These are phyloP conservation scores for Xylaria sp. DNA, from an alignment of 2,329 filamentous ascomycete species.

Conservation along the genomic window DNA sequence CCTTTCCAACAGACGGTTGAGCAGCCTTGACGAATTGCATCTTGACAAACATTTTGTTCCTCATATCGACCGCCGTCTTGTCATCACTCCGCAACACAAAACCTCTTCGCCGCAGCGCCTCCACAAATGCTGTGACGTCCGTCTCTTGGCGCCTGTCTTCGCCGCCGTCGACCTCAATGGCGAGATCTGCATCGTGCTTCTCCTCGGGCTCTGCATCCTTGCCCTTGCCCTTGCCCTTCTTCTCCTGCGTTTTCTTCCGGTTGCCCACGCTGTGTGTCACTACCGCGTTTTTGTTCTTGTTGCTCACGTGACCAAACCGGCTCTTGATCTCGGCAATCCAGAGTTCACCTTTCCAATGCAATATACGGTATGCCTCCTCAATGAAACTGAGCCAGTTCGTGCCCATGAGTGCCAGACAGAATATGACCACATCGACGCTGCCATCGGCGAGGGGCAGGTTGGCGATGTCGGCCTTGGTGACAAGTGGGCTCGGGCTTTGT, in stretches of 20 bases:
- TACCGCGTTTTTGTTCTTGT: constrained; percentile 55
- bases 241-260: constrained; percentile 61
- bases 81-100: constrained; percentile 81
- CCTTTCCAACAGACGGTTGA: constrained; percentile 79
- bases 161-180: constrained; percentile 76
- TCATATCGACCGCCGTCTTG: constrained; percentile 74
- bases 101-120: constrained; percentile 80
- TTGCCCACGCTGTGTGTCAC: constrained; percentile 78
- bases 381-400: constrained; percentile 98
- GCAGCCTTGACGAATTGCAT: constrained; percentile 94
- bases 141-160: constrained; percentile 76
- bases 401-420: constrained; percentile 97
- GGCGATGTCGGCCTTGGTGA: constrained; percentile 90
- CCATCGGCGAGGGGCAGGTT: constrained; percentile 79
- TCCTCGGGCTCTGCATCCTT: constrained; percentile 61
- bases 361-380: constrained; percentile 91
- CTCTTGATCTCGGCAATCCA: constrained; percentile 98
- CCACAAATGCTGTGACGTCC: constrained; percentile 86
- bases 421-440: constrained; percentile 86
- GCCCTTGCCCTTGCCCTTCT: constrained; percentile 55
- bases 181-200: constrained; percentile 65
- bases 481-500: constrained; percentile 76
- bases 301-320: constrained; percentile 75
- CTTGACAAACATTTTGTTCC: constrained; percentile 98
- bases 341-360: constrained; percentile 93